Conservation (phyloP, 108 stramenopile species). For the Pseudonitzschia delicatissima region DNA sequence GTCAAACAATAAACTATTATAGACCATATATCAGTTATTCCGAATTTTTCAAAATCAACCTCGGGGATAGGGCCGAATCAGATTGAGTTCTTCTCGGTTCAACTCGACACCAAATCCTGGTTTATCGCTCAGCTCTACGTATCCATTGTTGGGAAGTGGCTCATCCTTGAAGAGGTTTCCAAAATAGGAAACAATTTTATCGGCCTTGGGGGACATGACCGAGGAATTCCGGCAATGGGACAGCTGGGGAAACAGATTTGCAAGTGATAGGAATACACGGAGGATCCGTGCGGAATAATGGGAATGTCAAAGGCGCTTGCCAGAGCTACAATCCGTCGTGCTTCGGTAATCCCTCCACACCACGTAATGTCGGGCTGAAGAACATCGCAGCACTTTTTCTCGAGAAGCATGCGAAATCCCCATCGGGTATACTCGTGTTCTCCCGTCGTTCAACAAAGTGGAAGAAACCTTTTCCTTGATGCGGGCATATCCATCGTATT, state of each 20-base stretch:
- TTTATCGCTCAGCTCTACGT: slow-evolving; percentile 47
- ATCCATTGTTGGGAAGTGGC: slow-evolving; percentile 61
- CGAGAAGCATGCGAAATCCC: slow-evolving; percentile 54
- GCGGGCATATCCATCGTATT: slow-evolving; percentile 58
- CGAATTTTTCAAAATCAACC: too few relatives aligned
- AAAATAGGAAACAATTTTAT: slow-evolving; percentile 56
- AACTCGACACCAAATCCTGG: slow-evolving; percentile 71
- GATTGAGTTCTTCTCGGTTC: slow-evolving; percentile 30
- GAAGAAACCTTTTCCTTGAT: slow-evolving; percentile 43
- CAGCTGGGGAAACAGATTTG: slow-evolving; percentile 62
- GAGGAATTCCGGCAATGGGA: slow-evolving; percentile 68
- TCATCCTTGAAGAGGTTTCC: slow-evolving; percentile 61
- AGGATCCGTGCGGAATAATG: slow-evolving; percentile 58
- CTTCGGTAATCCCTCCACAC: slow-evolving; percentile 75
- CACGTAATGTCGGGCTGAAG: slow-evolving; percentile 68
- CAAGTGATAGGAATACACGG: slow-evolving; percentile 65
- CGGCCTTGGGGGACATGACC: slow-evolving; percentile 58
- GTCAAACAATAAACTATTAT: too few relatives aligned
- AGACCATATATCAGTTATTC: too few relatives aligned
- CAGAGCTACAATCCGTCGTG: slow-evolving; percentile 56
- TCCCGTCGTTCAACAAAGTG: slow-evolving; percentile 55
- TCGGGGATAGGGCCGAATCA: slow-evolving; percentile 23
- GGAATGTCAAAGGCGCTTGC: slow-evolving; percentile 61
- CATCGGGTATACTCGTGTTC: slow-evolving; percentile 75
- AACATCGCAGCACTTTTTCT: slow-evolving; percentile 56